Evolutionary conservation across 1,284 basidiomycete species (phyloP).

Genomic region (Boletellus dicymbophilus): DNA sequence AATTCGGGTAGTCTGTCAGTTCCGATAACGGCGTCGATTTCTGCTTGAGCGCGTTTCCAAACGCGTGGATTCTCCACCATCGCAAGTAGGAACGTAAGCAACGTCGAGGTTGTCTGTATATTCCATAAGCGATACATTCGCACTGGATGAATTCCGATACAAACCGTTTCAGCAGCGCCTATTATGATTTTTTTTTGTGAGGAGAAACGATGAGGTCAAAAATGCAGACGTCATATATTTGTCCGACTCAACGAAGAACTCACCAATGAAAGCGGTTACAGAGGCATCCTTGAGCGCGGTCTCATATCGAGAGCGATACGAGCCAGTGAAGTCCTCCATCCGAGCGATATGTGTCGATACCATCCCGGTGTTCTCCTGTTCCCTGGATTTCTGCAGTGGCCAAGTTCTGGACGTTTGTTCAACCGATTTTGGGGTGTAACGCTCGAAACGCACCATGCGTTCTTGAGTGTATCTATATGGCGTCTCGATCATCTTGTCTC

Average conservation of each 20-base stretch:
- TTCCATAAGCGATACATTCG: not conserved
- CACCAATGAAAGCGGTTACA: not conserved
- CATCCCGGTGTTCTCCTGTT: not conserved
- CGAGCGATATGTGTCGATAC: not conserved
- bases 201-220: no score
- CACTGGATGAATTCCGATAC: not conserved
- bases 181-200: no score
- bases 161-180: slow-evolving; percentile 17
- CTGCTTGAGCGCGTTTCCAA: slow-evolving; percentile 9
- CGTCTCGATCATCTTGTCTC: slow-evolving; percentile 1
- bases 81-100: slow-evolving; percentile 31
- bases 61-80: slow-evolving; percentile 36
- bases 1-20: slow-evolving; percentile 38
- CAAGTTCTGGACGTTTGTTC: not conserved
- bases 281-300: not conserved
- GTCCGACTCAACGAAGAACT: not conserved
- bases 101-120: slow-evolving; percentile 6
- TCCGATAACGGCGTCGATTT: slow-evolving; percentile 38
- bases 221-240: not conserved
- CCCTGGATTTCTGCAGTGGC: not conserved
- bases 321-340: not conserved
- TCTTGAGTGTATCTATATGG: slow-evolving; percentile 9
- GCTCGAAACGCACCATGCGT: not conserved
- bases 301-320: not conserved
- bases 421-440: not conserved